Evolutionary conservation across 1,284 basidiomycete species (phyloP).

Genomic region (Heterobasidion annosum): DNA sequence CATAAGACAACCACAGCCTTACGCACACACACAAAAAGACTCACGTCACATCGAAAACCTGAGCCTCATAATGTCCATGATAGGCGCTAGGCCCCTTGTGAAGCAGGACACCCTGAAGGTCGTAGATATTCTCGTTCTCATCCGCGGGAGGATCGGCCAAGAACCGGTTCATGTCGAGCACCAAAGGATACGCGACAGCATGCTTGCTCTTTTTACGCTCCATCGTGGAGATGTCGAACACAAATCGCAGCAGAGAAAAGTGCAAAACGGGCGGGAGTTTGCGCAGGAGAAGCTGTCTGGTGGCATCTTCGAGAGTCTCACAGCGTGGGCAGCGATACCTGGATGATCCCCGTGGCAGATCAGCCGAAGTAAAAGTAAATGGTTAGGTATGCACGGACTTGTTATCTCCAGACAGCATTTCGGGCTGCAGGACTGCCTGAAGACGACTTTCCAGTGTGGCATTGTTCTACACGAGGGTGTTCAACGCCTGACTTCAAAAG

Average conservation of each 20-base stretch:
- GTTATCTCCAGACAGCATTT: slow-evolving; percentile 75
- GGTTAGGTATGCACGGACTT: slow-evolving; percentile 32
- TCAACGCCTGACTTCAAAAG: background rate
- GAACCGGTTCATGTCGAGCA: slow-evolving; percentile 68
- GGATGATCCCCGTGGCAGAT: background rate
- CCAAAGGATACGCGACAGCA: slow-evolving; percentile 61
- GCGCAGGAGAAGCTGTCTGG: slow-evolving; percentile 59
- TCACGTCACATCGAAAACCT: slow-evolving; percentile 73
- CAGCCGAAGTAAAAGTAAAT: slow-evolving; percentile 1
- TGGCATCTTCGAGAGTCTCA: slow-evolving; percentile 63
- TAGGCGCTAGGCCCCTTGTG: slow-evolving; percentile 85
- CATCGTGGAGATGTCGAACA: slow-evolving; percentile 71
- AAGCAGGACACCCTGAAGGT: slow-evolving; percentile 73
- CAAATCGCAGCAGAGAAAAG: slow-evolving; percentile 83
- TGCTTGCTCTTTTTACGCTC: slow-evolving; percentile 82
- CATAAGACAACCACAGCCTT: background rate
- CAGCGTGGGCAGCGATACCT: slow-evolving; percentile 79
- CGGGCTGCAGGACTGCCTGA: slow-evolving; percentile 48
- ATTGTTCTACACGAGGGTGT: slow-evolving; percentile 41
- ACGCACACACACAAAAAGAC: slow-evolving; percentile 15
- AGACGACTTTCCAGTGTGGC: slow-evolving; percentile 68
- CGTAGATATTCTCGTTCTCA: slow-evolving; percentile 42
- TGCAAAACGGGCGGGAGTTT: slow-evolving; percentile 79
- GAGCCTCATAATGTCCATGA: slow-evolving; percentile 88
- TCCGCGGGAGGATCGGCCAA: slow-evolving; percentile 1